Evolutionary conservation across 225 moss, liverwort and hornwort species (phyloP).

Genomic region (Bryum argenteum): DNA sequence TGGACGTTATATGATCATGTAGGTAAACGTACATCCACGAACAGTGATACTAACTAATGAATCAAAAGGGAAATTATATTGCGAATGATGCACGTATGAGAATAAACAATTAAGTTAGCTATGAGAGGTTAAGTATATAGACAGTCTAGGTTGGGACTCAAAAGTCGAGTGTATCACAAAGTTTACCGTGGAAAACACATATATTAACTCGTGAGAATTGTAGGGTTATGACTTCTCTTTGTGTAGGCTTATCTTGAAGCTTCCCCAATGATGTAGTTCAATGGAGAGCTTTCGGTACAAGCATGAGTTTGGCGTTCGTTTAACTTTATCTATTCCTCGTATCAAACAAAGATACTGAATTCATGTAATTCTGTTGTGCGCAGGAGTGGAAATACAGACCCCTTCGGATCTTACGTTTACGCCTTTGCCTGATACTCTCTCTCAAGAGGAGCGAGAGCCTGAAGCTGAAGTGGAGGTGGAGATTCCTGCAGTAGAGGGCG

Average conservation of each 20-base stretch:
- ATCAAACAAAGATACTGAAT: background rate
- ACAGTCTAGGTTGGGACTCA: background rate
- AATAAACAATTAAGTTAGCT: too few relatives aligned
- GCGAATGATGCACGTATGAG: too few relatives aligned
- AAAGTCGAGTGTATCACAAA: background rate
- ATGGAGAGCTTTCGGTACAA: constrained; percentile 8
- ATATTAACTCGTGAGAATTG: too few relatives aligned
- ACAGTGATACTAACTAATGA: too few relatives aligned
- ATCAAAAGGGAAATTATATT: too few relatives aligned
- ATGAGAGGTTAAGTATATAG: too few relatives aligned
- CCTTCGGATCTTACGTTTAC: constrained; percentile 57
- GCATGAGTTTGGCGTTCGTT: background rate
- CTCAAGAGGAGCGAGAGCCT: constrained; percentile 34
- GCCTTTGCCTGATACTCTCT: constrained; percentile 41
- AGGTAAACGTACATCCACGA: too few relatives aligned
- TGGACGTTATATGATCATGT: too few relatives aligned
- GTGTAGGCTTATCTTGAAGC: background rate
- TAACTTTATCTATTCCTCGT: background rate
- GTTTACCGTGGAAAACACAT: background rate
- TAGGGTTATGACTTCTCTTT: background rate
- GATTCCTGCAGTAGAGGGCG: constrained; percentile 41
- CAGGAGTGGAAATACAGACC: constrained; percentile 49
- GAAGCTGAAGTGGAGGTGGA: constrained; percentile 28
- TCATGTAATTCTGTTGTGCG: background rate
- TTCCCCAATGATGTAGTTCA: background rate